Percentiles rank a stretch among this genome's conserved stretches.
Conservation (phyloP, 768 basidiomycete genomes). For the Rhodotorula taiwanensis region DNA sequence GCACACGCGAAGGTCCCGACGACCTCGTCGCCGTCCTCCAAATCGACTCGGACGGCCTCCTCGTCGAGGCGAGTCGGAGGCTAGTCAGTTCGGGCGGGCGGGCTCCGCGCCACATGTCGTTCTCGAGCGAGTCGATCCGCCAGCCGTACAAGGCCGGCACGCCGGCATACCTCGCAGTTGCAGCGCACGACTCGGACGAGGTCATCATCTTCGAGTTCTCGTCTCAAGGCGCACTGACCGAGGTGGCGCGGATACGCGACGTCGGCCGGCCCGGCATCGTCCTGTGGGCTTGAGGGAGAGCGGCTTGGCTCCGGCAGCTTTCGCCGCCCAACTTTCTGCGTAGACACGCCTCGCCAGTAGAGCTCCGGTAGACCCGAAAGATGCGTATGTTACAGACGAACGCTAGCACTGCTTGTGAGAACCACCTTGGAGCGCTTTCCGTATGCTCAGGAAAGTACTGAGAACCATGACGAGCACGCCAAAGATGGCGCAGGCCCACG, state of each 20-base stretch:
- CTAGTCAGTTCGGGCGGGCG: slow-evolving; percentile 13
- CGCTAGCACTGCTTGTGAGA: slow-evolving; percentile 22
- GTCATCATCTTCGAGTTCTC: slow-evolving; percentile 21
- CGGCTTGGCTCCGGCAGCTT: no score
- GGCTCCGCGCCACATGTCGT: slow-evolving; percentile 22
- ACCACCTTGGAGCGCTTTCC: slow-evolving; percentile 26
- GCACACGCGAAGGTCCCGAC: neutral
- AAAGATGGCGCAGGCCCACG: slow-evolving; percentile 40
- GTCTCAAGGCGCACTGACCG: slow-evolving; percentile 8
- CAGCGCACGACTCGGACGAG: slow-evolving; percentile 31
- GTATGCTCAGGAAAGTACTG: slow-evolving; percentile 20
- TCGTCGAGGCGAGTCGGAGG: neutral
- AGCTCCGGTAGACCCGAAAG: no score
- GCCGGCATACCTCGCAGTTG: slow-evolving; percentile 19
- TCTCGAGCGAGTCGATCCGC: slow-evolving; percentile 7
- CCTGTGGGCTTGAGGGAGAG: slow-evolving; percentile 6
- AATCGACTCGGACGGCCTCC: slow-evolving; percentile 1
- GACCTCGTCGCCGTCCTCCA: slow-evolving; percentile 26
- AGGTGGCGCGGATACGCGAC: slow-evolving; percentile 16
- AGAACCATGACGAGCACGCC: slow-evolving; percentile 40
- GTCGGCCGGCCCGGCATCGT: slow-evolving; percentile 21
- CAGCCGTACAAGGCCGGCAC: neutral
- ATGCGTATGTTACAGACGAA: no score
- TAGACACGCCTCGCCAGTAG: no score
- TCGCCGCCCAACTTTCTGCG: no score